Evolutionary conservation across 306 rosid species (phyloP), one percentile per base, ranked within the genome.

Genomic region (Inga leiocalycina): DNA sequence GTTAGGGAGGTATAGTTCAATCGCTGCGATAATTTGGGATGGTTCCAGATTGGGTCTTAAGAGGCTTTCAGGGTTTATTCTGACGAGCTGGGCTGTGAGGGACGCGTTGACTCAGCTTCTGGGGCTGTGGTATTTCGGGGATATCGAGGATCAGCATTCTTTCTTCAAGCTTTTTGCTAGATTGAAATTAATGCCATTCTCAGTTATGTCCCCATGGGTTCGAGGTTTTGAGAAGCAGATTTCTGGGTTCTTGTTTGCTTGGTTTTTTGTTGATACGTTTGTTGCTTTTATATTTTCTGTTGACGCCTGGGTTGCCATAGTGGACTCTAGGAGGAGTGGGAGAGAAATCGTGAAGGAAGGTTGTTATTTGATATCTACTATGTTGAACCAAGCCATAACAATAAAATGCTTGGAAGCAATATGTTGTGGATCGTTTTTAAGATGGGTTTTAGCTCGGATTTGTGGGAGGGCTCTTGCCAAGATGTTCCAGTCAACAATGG

Each of bases 21-120:
- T 91, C 27, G 77, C 91, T 12, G 91, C 90, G 76, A 43, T 91
- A 39, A 62, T 91, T 59, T 92, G 97, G 97, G 94, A 94, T 79
- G 99, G 99, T 66, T 94, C 97, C 5, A 85, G 94, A 84, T 77
- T 97, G 72, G 99, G 99, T 35, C 85, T 94, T 34, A 97, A 91
- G 90, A 94, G 97, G 89, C 96, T 97, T 37, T 91, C 98, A 14
- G 98, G 98, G 49, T 94, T 97, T 85, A 92, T 97, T 84, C 81
- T 97, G 52, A 90, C 92, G 97, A 89, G 95, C 66, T 97, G 99
- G 99, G 99, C 99, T 12, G 95, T 97, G 80, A 87, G 99, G 86
- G 99, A 97, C 32, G 99, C 99, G 7, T 82, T 97, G 77, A 97
- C 99, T 49, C 99, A 97, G 91, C 90, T 97, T 80, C 87, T 97